Percentiles rank a stretch among this genome's conserved stretches.
Evolutionary conservation across 768 basidiomycete genomes (phyloP).

Genomic region (Mycena indigotica): DNA sequence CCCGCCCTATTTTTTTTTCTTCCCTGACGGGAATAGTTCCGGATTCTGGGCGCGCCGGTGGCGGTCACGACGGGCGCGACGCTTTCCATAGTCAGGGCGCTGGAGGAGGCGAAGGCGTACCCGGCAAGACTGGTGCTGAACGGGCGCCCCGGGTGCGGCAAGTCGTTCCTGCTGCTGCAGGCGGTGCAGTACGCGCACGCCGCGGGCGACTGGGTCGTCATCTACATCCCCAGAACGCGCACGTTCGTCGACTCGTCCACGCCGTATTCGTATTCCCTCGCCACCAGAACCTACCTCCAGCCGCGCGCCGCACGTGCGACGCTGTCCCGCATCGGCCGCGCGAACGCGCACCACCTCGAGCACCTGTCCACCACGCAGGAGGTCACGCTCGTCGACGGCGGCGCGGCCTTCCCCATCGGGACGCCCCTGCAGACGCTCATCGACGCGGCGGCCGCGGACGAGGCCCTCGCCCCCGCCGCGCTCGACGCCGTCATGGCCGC

Average conservation of each 20-base stretch:
- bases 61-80: conserved; percentile 63
- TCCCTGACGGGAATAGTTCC: conserved; percentile 46
- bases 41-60: conserved; percentile 68
- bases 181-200: conserved; percentile 66
- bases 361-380: conserved; percentile 43
- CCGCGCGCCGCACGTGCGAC: conserved; percentile 63
- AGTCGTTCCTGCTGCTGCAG: conserved; percentile 79
- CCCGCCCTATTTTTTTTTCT: background rate
- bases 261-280: conserved; percentile 70
- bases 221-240: conserved; percentile 71
- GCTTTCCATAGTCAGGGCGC: conserved; percentile 2
- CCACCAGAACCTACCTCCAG: conserved; percentile 78
- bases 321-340: conserved; percentile 60
- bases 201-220: conserved; percentile 69
- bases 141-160: conserved; percentile 77
- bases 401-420: conserved; percentile 47
- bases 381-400: conserved; percentile 45
- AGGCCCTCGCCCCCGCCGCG: conserved; percentile 53
- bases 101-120: conserved; percentile 14
- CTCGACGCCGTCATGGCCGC: conserved; percentile 61
- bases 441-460: conserved; percentile 57
- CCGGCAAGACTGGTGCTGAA: conserved; percentile 45
- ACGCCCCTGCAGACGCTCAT: conserved; percentile 58
- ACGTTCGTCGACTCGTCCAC: conserved; percentile 74
- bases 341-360: conserved; percentile 53